Conservation (phyloP, 179 eudicot species). For the Dionaea muscipula region DNA sequence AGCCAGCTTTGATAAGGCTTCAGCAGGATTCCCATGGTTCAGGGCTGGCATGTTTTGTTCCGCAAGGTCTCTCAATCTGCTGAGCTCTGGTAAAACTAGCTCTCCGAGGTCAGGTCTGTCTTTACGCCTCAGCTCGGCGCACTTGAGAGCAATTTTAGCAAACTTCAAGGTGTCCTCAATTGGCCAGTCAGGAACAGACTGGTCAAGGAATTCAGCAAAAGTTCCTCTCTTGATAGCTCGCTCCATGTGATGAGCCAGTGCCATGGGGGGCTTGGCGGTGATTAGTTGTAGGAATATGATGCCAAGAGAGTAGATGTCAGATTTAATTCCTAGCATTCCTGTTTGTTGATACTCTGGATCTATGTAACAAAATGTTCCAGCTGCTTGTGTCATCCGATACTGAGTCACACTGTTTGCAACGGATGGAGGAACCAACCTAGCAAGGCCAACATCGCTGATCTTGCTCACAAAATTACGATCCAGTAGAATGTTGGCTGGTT, state of each 20-base stretch:
- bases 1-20: constrained; percentile 5
- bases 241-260: constrained; percentile 26
- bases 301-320: constrained; percentile 33
- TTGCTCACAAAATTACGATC: constrained; percentile 29
- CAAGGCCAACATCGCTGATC: constrained; percentile 35
- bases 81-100: constrained; percentile 20
- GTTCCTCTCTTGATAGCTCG: constrained; percentile 24
- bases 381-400: constrained; percentile 34
- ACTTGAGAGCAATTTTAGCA: constrained; percentile 20
- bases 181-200: constrained; percentile 24
- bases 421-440: constrained; percentile 31
- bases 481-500: constrained; percentile 28
- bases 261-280: constrained; percentile 35
- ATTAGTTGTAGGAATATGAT: constrained; percentile 26
- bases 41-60: constrained; percentile 14
- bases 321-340: constrained; percentile 32
- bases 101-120: constrained; percentile 31
- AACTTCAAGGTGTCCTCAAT: constrained; percentile 20
- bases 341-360: constrained; percentile 40
- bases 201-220: constrained; percentile 21
- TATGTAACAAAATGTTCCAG: constrained; percentile 36
- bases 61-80: constrained; percentile 20
- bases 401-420: constrained; percentile 33
- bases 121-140: constrained; percentile 28
- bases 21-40: not conserved